Evolutionary conservation across 2,329 filamentous ascomycete species (phyloP).

Genomic region (Xylariaceae sp.): DNA sequence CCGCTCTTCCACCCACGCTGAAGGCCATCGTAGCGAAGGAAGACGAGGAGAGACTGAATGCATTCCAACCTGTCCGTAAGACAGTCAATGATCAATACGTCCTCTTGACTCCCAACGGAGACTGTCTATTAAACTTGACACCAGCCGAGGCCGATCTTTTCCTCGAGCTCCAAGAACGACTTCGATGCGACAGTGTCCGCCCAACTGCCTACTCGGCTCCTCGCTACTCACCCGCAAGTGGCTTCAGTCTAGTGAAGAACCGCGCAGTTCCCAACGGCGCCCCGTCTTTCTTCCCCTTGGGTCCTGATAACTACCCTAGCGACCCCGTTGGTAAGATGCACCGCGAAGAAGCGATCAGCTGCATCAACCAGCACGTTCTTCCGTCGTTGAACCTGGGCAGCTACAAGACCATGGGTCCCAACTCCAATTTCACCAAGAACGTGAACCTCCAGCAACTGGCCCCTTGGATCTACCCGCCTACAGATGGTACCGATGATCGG

Average conservation of each 20-base stretch:
- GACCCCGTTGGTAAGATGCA: constrained; percentile 65
- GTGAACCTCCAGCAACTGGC: constrained; percentile 54
- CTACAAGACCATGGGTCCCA: constrained; percentile 38
- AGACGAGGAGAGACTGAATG: constrained; percentile 54
- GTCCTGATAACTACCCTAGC: constrained; percentile 44
- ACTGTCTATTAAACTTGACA: constrained; percentile 70
- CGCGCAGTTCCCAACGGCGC: constrained; percentile 63
- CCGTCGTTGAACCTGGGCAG: constrained; percentile 56
- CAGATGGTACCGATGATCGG: constrained; percentile 39
- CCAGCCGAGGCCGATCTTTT: constrained; percentile 68
- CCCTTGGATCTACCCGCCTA: constrained; percentile 54
- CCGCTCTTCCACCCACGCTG: constrained; percentile 35
- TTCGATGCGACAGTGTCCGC: constrained; percentile 49
- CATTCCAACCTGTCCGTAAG: constrained; percentile 59
- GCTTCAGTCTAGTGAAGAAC: constrained; percentile 62
- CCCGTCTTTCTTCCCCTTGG: constrained; percentile 59
- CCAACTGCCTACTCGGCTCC: constrained; percentile 56
- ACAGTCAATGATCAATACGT: constrained; percentile 63
- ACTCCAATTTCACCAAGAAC: constrained; percentile 45
- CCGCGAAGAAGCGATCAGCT: constrained; percentile 63
- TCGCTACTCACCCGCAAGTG: constrained; percentile 53
- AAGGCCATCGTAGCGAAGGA: constrained; percentile 51
- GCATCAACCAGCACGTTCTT: constrained; percentile 68
- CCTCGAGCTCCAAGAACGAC: constrained; percentile 62
- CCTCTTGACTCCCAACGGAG: constrained; percentile 72